phyloP scores from a whole-genome alignment of 768 basidiomycete genomes.

The Hydnomerulius pinastri region DNA sequence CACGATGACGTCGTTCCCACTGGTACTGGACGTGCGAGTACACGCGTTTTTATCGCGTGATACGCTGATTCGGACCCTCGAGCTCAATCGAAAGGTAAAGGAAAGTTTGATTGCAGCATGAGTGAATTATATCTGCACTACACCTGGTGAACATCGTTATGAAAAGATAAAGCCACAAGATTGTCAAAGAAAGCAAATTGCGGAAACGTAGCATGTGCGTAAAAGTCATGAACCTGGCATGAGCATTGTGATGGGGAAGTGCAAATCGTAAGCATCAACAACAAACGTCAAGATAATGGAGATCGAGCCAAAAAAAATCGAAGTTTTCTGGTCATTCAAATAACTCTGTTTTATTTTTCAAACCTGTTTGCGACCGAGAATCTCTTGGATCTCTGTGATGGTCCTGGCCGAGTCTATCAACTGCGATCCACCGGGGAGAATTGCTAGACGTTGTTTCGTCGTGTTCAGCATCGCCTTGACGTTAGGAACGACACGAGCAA shows the following conservation, averaged over 20 bases:
- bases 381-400: conserved; percentile 76
- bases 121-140: conserved; percentile 23
- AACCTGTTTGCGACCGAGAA: conserved; percentile 49
- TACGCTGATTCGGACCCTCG: background rate
- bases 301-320: conserved; percentile 2
- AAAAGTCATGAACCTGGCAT: conserved; percentile 29
- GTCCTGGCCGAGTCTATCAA: conserved; percentile 68
- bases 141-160: conserved; percentile 13
- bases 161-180: conserved; percentile 8
- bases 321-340: background rate
- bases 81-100: background rate
- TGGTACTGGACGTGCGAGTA: too few species aligned
- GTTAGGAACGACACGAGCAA: conserved; percentile 77
- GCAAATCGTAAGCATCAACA: conserved; percentile 8
- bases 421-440: conserved; percentile 72
- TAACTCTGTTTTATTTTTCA: conserved; percentile 12
- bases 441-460: conserved; percentile 77
- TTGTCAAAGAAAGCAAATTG: conserved; percentile 5
- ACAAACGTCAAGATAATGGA: background rate
- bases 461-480: conserved; percentile 76
- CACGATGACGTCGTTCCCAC: too few species aligned
- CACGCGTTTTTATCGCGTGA: too few species aligned
- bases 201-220: conserved; percentile 13
- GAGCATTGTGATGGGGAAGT: conserved; percentile 6
- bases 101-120: conserved; percentile 13